Evolutionary conservation across 2,329 filamentous ascomycete species (phyloP), one percentile per base, ranked within the genome.

Genomic region (Monascus ruber): DNA sequence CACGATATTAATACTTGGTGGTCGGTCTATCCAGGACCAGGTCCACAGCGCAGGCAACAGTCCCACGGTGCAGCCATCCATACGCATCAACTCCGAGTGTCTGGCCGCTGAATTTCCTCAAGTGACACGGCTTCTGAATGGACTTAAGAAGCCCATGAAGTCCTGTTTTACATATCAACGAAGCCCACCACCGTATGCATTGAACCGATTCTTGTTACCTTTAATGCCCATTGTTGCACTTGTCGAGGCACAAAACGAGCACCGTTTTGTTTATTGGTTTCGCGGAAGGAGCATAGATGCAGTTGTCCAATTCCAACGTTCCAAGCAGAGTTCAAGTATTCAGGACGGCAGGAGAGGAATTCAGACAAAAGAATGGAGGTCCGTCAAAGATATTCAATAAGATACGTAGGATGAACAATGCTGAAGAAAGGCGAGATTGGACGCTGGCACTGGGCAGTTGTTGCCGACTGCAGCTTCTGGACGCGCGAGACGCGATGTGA

Each of bases 1-100:
- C 36, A 33, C 11, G 34, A n/a, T 28, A 31, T 10, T 64, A 76
- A 57, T 71, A 93, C 84, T 85, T 93, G 39, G 77, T 81, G 0
- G 88, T 96, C 9, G 86, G 87, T 59, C 85, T 91, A 53, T 78
- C 86, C 53, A 89, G 75, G 29, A 87, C 91, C 46, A 98, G 74
- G 54, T 96, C 91, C 53, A 91, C 78, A 46, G 89, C 86, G 68
- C 89, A 96, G 36, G 85, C 77, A 48, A 93, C 81, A 35, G 87
- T 87, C 39, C 88, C 93, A 50, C 91, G 82, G 63, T 98, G 91
- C 40, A 98, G 79, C 91, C 93, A 98, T 59, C 89, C 91, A 72
- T 98, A 98, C 41, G 84, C 89, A 62, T 98, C 91, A 29, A 98
- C 81, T n/a, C 84, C 93, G 35, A 98, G 74, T 1, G 83, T 94